Evolutionary conservation across 805 yeast genomes (phyloP).

Genomic region (Candida tallmaniae): DNA sequence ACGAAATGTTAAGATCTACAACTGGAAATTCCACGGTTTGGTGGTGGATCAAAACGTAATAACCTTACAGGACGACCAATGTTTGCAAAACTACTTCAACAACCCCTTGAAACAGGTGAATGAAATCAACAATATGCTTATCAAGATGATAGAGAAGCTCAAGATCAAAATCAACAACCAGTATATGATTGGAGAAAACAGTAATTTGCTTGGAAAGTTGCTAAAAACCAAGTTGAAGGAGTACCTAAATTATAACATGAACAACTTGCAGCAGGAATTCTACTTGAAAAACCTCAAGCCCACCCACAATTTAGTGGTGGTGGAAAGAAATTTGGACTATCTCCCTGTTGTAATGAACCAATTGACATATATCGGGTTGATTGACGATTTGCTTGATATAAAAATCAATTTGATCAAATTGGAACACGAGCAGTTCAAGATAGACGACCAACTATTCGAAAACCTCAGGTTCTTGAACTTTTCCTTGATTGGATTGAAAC

Average conservation of each 20-base stretch:
- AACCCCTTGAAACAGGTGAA: constrained; percentile 45
- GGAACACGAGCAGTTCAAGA: constrained; percentile 16
- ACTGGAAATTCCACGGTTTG: constrained; percentile 45
- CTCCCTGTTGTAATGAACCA: constrained; percentile 71
- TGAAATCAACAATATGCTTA: constrained; percentile 44
- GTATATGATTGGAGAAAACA: constrained; percentile 56
- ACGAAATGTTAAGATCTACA: constrained; percentile 36
- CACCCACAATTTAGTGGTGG: constrained; percentile 66
- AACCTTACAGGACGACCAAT: constrained; percentile 27
- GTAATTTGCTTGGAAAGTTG: constrained; percentile 45
- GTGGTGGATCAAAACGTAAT: constrained; percentile 39
- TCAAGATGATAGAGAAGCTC: constrained; percentile 36
- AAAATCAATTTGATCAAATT: constrained; percentile 32
- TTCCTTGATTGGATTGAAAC: constrained; percentile 67
- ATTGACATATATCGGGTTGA: constrained; percentile 74
- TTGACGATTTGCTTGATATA: constrained; percentile 65
- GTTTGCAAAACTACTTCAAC: constrained; percentile 38
- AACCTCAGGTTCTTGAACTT: constrained; percentile 66
- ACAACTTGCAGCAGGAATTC: constrained; percentile 34
- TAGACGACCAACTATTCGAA: constrained; percentile 46
- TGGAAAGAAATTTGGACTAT: constrained; percentile 76
- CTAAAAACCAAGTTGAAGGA: constrained; percentile 32
- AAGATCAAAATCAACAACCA: constrained; percentile 47
- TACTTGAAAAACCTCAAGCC: constrained; percentile 32
- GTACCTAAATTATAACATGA: constrained; percentile 29